phyloP scores from a whole-genome alignment of 768 basidiomycete genomes.

The Tylopilus subfusipes region DNA sequence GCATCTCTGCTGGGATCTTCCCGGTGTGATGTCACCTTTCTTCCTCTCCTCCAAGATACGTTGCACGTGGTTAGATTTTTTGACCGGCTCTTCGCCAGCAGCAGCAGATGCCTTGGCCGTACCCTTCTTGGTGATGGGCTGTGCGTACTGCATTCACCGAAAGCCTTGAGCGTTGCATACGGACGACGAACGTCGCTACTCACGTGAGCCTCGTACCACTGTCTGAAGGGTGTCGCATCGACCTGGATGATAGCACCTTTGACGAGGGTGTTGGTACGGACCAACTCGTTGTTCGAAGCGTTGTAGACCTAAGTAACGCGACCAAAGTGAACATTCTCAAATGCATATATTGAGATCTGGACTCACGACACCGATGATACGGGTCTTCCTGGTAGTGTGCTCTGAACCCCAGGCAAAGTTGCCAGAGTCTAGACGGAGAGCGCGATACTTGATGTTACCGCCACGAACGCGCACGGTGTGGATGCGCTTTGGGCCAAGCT shows the following conservation, averaged over 20 bases:
- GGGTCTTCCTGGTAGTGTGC: slow-evolving; percentile 90
- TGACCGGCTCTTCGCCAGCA: slow-evolving; percentile 54
- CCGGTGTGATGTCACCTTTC: slow-evolving; percentile 59
- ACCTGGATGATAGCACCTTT: slow-evolving; percentile 96
- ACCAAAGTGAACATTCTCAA: slow-evolving; percentile 3
- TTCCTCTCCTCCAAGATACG: slow-evolving; percentile 85
- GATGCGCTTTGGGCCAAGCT: slow-evolving; percentile 92
- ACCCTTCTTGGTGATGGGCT: slow-evolving; percentile 89
- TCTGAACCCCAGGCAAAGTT: slow-evolving; percentile 99
- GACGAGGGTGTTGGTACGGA: slow-evolving; percentile 98
- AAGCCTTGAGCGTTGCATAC: slow-evolving; percentile 1
- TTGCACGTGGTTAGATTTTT: slow-evolving; percentile 87
- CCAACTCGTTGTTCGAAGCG: slow-evolving; percentile 99
- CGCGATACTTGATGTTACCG: slow-evolving; percentile 93
- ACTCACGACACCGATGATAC: slow-evolving; percentile 93
- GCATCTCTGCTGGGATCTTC: slow-evolving; percentile 3
- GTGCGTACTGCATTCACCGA: slow-evolving; percentile 67
- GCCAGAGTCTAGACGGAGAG: slow-evolving; percentile 92
- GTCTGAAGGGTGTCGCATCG: slow-evolving; percentile 98
- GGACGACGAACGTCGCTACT: slow-evolving; percentile 32
- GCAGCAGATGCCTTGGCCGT: slow-evolving; percentile 51
- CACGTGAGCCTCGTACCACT: slow-evolving; percentile 99
- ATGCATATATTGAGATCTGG: not conserved
- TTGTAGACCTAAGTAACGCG: slow-evolving; percentile 77
- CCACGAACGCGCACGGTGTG: slow-evolving; percentile 95